Evolutionary conservation across 2,329 filamentous ascomycete species (phyloP).

Genomic region (Drechslerella coelobrocha): DNA sequence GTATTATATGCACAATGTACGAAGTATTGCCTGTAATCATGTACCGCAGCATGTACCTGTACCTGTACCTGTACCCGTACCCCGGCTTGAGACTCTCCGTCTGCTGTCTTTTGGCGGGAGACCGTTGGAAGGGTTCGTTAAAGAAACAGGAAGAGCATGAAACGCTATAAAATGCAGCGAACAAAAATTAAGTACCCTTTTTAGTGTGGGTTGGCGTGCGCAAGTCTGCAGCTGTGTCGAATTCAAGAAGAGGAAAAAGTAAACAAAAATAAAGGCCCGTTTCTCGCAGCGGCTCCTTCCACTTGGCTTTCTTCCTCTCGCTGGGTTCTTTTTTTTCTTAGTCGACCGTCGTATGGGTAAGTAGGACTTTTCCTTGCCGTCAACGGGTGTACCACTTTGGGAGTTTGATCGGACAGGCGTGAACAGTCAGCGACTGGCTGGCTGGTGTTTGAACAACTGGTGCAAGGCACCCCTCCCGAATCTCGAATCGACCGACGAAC

Average conservation of each 20-base stretch:
- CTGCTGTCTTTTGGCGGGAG: conserved; percentile 43
- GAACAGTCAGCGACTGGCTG: conserved; percentile 34
- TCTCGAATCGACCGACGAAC: conserved; percentile 42
- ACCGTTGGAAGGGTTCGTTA: conserved; percentile 44
- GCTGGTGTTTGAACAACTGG: conserved; percentile 34
- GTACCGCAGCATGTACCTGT: conserved; percentile 30
- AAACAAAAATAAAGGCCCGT: conserved; percentile 34
- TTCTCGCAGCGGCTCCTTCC: conserved; percentile 15
- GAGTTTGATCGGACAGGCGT: conserved; percentile 31
- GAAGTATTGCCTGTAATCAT: not conserved
- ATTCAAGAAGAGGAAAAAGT: conserved; percentile 49
- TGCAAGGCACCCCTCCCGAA: conserved; percentile 49
- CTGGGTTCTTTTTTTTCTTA: conserved; percentile 2
- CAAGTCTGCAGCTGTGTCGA: conserved; percentile 30
- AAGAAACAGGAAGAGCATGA: conserved; percentile 44
- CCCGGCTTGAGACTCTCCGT: conserved; percentile 47
- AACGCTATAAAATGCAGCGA: conserved; percentile 42
- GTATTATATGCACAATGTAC: conserved; percentile 1
- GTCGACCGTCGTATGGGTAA: too few species aligned
- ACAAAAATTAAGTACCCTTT: conserved; percentile 42
- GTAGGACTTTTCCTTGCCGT: conserved; percentile 6
- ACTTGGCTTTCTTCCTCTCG: conserved; percentile 26
- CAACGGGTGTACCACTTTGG: conserved; percentile 33
- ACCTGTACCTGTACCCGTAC: conserved; percentile 33
- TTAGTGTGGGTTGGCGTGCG: conserved; percentile 38